Evolutionary conservation across 164 flowering plant species (phyloP).

Genomic region (Vitis cinerea): DNA sequence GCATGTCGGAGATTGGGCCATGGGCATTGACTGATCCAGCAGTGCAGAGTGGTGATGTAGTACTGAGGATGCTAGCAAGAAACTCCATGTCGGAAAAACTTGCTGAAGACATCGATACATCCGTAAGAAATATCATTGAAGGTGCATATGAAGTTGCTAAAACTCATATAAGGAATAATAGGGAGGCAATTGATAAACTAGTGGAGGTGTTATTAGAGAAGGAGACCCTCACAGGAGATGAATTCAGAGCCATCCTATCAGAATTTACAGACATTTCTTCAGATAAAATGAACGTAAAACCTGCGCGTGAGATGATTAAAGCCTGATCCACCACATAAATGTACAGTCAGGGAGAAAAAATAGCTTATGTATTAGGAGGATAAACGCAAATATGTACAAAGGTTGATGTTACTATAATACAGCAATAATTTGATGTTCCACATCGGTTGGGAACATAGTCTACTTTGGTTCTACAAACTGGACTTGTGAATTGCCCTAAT

Average conservation of each 20-base stretch:
- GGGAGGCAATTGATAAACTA: slow-evolving; percentile 64
- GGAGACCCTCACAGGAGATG: slow-evolving; percentile 73
- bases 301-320: slow-evolving; percentile 32
- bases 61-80: slow-evolving; percentile 68
- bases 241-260: slow-evolving; percentile 63
- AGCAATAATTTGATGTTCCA: too few relatives aligned
- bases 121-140: slow-evolving; percentile 41
- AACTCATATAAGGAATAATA: slow-evolving; percentile 51
- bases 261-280: slow-evolving; percentile 39
- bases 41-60: slow-evolving; percentile 55
- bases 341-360: too few relatives aligned
- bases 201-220: slow-evolving; percentile 70
- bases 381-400: too few relatives aligned
- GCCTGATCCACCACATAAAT: slow-evolving; percentile 11
- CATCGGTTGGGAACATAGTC: too few relatives aligned
- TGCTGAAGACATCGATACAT: slow-evolving; percentile 62
- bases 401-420: too few relatives aligned
- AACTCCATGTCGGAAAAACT: slow-evolving; percentile 78
- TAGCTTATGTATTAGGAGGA: too few relatives aligned
- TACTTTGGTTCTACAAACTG: too few relatives aligned
- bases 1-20: slow-evolving; percentile 85
- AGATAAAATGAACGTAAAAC: slow-evolving; percentile 7
- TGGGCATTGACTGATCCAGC: slow-evolving; percentile 71
- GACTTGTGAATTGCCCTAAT: too few relatives aligned
- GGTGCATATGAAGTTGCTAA: slow-evolving; percentile 66